Base-by-base conservation (phyloP, 1,139 yeast species). In the Zygosaccharomyces pseudobailii region DNA sequence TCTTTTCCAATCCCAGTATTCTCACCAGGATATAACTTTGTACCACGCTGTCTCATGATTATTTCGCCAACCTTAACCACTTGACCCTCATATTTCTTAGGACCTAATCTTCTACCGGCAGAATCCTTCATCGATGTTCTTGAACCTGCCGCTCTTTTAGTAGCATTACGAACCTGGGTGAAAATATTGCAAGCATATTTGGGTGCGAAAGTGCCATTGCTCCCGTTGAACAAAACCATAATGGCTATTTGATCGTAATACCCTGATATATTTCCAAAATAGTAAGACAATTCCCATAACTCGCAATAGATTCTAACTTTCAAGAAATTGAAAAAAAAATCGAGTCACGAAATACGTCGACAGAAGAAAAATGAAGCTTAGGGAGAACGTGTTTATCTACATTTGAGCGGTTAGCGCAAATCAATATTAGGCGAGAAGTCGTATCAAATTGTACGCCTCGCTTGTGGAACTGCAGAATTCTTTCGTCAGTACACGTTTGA, bases 1-100 rank as follows among this genome's bases (percentile, higher is more conserved):
- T 92, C 98, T 57, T 80, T 83, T 55, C 99, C 98, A 54, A 92
- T 86, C 19, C 86, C 87, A 22, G 81, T 84, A 58, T 92, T 90
- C 56, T 87, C 95, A 38, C 99, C 99, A 0, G 98, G 97, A 62
- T 82, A 95, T 65, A 90, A 86, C 60, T 80, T 84, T n/a, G 98
- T 89, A 62, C 99, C 99, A 66, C 97, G 79, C 65, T 92, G 99
- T 68, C 97, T 81, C 82, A 87, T 81, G 39, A 92, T 76, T 57
- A 92, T 90, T 62, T 89, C 87, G n/a, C 97, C 97, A 0, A 87
- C 81, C 46, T 77, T 75, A 2, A 83, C 87, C 32, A 59, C 59
- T 41, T 70, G 58, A 62, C 85, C 74, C 54, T 90, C 97, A 54
- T 84, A 79, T 45, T 78, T 86, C 70, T 92, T 92, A 33, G 95